A percentile compares a stretch with the other conserved stretches of the same genome.
These are phyloP conservation scores for Apiotrichum gamsii DNA, from an alignment of 1,284 basidiomycete genomes.

Conservation along the genomic window DNA sequence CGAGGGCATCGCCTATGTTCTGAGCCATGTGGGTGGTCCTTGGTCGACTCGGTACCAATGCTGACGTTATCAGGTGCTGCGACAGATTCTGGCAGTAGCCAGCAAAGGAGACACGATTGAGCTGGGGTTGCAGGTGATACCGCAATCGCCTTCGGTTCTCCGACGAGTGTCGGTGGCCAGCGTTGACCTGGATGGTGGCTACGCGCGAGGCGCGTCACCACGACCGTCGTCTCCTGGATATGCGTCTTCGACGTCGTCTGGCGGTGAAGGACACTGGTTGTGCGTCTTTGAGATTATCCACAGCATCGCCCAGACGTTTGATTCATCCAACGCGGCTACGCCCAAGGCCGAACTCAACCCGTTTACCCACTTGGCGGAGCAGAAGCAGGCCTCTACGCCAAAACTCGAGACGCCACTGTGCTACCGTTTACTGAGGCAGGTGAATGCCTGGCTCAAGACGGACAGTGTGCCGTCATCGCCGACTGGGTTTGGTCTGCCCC, in stretches of 20 bases:
- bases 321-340: conserved; percentile 27
- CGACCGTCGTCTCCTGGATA: conserved; percentile 1
- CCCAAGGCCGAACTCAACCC: conserved; percentile 42
- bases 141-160: conserved; percentile 34
- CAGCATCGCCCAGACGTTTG: conserved; percentile 31
- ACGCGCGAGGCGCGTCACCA: too few species aligned
- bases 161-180: conserved; percentile 29
- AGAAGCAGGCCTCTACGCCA: conserved; percentile 49
- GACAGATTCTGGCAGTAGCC: conserved; percentile 69
- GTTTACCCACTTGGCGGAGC: conserved; percentile 33
- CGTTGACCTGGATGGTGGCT: conserved; percentile 12
- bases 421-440: conserved; percentile 59
- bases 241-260: not conserved
- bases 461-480: conserved; percentile 37
- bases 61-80: conserved; percentile 58
- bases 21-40: conserved; percentile 65
- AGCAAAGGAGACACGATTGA: conserved; percentile 74
- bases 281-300: conserved; percentile 59
- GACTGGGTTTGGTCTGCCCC: conserved; percentile 24
- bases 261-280: conserved; percentile 19
- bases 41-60: not conserved
- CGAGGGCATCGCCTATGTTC: conserved; percentile 67
- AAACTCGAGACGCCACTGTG: conserved; percentile 60
- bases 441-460: conserved; percentile 56
- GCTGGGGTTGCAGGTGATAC: conserved; percentile 67